Percentiles rank a stretch among this genome's conserved stretches.
Evolutionary conservation across 805 yeast species (phyloP).

Genomic region (Teunomyces panamensis): DNA sequence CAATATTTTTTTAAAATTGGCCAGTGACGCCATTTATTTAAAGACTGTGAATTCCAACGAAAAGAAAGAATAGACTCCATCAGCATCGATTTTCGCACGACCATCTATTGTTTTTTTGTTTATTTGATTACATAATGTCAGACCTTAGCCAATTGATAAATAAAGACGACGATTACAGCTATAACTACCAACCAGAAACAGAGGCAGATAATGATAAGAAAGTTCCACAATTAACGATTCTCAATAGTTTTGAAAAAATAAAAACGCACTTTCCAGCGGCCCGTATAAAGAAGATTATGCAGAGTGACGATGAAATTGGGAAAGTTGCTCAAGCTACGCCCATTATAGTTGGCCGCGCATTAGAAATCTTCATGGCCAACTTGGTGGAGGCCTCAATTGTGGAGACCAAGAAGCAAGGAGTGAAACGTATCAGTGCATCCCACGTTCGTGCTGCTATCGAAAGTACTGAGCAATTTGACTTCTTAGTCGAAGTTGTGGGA

Average conservation of each 20-base stretch:
- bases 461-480: constrained; percentile 88
- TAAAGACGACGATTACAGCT: constrained; percentile 19
- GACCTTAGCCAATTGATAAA: constrained; percentile 26
- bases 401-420: constrained; percentile 72
- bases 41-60: not conserved
- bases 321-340: constrained; percentile 99
- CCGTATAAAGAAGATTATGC: constrained; percentile 94
- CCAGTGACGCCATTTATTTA: constrained; percentile 3
- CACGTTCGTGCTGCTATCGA: constrained; percentile 82
- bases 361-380: constrained; percentile 87
- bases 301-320: constrained; percentile 96
- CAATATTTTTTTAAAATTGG: not conserved
- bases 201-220: constrained; percentile 7
- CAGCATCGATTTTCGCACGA: not conserved
- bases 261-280: constrained; percentile 91
- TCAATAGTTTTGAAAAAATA: constrained; percentile 45
- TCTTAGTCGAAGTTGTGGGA: constrained; percentile 71
- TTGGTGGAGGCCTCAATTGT: constrained; percentile 79
- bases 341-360: constrained; percentile 92
- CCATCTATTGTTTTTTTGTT: not conserved
- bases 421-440: constrained; percentile 76
- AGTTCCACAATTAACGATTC: constrained; percentile 31
- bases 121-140: constrained; percentile 15
- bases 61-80: not conserved
- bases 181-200: constrained; percentile 8